These are phyloP conservation scores for Isabelozyma rhagii DNA, from an alignment of 805 yeast species.

Conservation along the genomic window DNA sequence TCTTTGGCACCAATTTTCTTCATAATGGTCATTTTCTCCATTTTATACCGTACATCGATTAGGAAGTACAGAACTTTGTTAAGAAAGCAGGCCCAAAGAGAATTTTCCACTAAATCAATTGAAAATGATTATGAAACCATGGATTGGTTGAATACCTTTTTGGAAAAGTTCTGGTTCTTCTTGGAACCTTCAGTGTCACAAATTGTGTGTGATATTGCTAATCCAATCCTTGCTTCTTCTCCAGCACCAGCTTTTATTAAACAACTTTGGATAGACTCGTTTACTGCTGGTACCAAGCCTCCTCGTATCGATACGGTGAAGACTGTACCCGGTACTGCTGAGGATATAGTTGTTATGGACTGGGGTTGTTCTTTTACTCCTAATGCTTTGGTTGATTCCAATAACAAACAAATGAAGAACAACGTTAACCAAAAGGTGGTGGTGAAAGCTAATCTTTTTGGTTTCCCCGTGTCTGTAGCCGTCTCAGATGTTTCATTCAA, in stretches of 20 bases:
- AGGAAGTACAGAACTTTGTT: constrained; percentile 72
- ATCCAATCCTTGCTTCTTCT: constrained; percentile 74
- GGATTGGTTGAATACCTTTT: constrained; percentile 91
- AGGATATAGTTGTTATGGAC: constrained; percentile 95
- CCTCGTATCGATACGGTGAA: constrained; percentile 90
- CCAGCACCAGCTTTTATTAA: constrained; percentile 82
- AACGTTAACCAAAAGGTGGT: constrained; percentile 79
- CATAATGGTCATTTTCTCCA: constrained; percentile 55
- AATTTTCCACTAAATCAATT: constrained; percentile 72
- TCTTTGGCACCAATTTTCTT: constrained; percentile 80
- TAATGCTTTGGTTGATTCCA: constrained; percentile 80
- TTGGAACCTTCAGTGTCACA: constrained; percentile 88
- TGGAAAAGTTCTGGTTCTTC: constrained; percentile 89
- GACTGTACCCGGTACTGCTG: constrained; percentile 84
- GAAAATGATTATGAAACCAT: constrained; percentile 89
- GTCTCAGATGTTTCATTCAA: constrained; percentile 78
- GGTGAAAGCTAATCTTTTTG: constrained; percentile 78
- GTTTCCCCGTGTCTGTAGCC: constrained; percentile 73
- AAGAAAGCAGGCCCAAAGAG: constrained; percentile 82
- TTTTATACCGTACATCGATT: constrained; percentile 80
- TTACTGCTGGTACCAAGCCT: constrained; percentile 94
- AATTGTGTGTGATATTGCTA: constrained; percentile 80
- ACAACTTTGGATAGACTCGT: constrained; percentile 78
- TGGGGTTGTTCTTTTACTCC: constrained; percentile 94
- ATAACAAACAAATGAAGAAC: constrained; percentile 79